Evolutionary conservation across 805 yeast species (phyloP), one percentile per base, ranked within the genome.

Genomic region (Metschnikowia picachoensis): DNA sequence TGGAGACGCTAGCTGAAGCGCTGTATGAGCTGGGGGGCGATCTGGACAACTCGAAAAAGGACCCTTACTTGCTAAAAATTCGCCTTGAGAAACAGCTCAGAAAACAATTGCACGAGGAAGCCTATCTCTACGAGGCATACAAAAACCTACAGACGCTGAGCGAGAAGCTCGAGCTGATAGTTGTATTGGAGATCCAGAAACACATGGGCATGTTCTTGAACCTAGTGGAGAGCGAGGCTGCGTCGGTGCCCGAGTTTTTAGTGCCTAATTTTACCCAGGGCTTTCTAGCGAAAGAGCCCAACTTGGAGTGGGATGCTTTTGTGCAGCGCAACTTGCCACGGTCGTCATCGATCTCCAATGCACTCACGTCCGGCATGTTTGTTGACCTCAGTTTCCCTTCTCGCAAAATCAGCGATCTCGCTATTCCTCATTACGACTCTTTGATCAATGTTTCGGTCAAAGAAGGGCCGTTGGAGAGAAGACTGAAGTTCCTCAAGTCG

Each of bases 401-500:
- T 2, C 58, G 77, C 39, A 66, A 62, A 41, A 45, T 67, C 30
- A 49, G 60, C 39, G 87, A 83, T 48, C 76, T 90, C 41, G 60
- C 62, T 9, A 91, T 89, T 60, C 82, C 82, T 29, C 76, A 83
- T 59, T 87, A 80, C 60, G 76, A 76, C 57, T 86, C 89, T 44
- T 80, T 89, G 11, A 70, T 88, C 52, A 79, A 91, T 12, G 69
- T 65, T 9, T 60, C 72, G 3, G 76, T 91, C 33, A 79, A 88
- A 44, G 79, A 89, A 11, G 97, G 97, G 2, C 79, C 74, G 52
- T 73, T 92, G 52, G 98, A 94, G 65, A 79, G 97, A 64, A 78
- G 96, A 58, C 87, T 97, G 7, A 92, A 92, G 72, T 91, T 81
- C 63, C 73, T 94, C 53, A 91, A 91, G 70, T 85, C 92, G n/a